Evolutionary conservation across 306 rosid genomes (phyloP).

Genomic region (Datisca glomerata): DNA sequence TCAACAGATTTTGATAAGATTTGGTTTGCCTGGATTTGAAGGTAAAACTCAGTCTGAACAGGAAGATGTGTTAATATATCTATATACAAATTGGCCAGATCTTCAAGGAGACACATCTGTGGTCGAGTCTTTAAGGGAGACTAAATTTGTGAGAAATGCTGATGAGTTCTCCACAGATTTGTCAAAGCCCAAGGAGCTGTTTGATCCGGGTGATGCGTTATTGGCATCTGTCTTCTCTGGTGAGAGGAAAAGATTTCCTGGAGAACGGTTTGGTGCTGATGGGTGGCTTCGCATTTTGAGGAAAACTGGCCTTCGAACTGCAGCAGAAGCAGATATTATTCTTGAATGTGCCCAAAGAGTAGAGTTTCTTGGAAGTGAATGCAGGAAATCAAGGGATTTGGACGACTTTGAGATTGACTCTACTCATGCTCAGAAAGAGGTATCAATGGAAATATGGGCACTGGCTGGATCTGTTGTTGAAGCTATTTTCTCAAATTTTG

Average conservation of each 20-base stretch:
- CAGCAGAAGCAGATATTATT: conserved; percentile 68
- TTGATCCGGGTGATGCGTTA: conserved; percentile 81
- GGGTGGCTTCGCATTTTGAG: conserved; percentile 90
- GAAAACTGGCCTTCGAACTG: conserved; percentile 70
- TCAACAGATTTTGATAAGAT: conserved; percentile 74
- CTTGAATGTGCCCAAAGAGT: conserved; percentile 93
- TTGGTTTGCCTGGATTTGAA: conserved; percentile 84
- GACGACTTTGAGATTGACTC: conserved; percentile 65
- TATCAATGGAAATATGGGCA: conserved; percentile 72
- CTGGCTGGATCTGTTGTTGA: conserved; percentile 86
- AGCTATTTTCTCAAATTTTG: conserved; percentile 74
- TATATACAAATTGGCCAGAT: conserved; percentile 79
- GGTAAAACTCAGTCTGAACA: conserved; percentile 55
- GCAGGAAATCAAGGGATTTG: conserved; percentile 47
- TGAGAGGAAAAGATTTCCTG: conserved; percentile 82
- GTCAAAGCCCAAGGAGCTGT: conserved; percentile 62
- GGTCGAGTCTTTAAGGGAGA: conserved; percentile 64
- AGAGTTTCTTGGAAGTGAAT: conserved; percentile 79
- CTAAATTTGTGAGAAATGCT: conserved; percentile 75
- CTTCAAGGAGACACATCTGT: conserved; percentile 60
- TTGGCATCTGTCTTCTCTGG: conserved; percentile 81
- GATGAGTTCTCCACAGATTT: conserved; percentile 76
- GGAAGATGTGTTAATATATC: conserved; percentile 63
- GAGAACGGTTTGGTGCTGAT: conserved; percentile 81
- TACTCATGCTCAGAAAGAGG: conserved; percentile 36